Base-by-base conservation (phyloP, 805 yeast genomes). In the Sugiyamaella americana region DNA sequence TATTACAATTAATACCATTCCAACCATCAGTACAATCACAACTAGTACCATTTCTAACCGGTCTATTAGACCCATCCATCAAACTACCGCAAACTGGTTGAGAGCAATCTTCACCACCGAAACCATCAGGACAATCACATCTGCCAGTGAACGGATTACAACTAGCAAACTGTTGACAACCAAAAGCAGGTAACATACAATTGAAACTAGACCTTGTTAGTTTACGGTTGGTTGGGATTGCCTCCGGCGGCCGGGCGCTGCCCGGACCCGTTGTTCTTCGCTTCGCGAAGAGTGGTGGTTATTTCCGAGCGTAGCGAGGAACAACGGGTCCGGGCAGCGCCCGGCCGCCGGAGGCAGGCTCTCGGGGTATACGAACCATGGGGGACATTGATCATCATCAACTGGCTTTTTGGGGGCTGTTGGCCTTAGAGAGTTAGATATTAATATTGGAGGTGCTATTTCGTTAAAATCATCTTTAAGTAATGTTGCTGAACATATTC, bases 101-200 rank as follows among this genome's bases (percentile, higher is more conserved):
- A 1, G 87, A 75, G 65, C 98, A 93, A 63, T 93, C 96, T 58
- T 80, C 79, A 5, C 98, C 97, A 2, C 96, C 96, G 68, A 83
- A 93, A 0, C 98, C 98, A 34, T 79, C 80, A 37, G 87, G 77
- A 67, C 98, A 93, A 45, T 86, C 94, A 69, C 98, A 93, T 60
- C 81, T 74, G 1, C 98, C 98, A 3, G 91, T 85, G 64, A 72
- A 87, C 29, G 82, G 76, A 63, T 93, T 86, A 68, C 98, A 93
- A n/a, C 66, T 66, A 22, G 95, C 88, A 60, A 82, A 93, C 58
- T 93, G 98, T 49, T 84, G 79, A 65, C 98, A 93, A 52, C 80
- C 82, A 58, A 85, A 88, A 52, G 88, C 83, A 2, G 97, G 95
- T 10, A 88, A 72, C 73, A 87, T 84, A 70, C 98, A 93, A 65